Conservation (phyloP, 495 filamentous ascomycete species). For the Trichoderma gamsii region DNA sequence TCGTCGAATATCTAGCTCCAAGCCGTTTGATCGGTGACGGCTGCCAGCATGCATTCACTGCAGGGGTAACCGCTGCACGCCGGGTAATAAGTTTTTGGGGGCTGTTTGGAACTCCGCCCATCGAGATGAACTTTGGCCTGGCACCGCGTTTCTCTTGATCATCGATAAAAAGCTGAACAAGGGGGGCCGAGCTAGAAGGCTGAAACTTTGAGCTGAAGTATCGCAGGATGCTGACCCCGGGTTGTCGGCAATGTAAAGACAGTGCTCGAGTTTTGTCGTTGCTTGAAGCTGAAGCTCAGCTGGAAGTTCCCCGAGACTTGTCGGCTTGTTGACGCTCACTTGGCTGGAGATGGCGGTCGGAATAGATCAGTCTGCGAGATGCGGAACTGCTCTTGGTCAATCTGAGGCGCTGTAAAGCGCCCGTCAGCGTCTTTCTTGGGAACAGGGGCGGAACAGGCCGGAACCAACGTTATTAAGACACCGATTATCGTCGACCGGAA, state of each 20-base stretch:
- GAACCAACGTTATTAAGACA: background rate
- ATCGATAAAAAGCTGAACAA: background rate
- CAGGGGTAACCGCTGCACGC: slow-evolving; percentile 10
- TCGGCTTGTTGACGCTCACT: background rate
- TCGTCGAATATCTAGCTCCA: background rate
- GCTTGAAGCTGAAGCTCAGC: background rate
- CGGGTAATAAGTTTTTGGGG: slow-evolving; percentile 9
- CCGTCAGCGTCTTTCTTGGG: background rate
- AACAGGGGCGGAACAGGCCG: too few species aligned
- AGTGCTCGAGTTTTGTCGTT: background rate
- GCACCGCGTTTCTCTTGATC: background rate
- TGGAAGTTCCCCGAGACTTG: background rate
- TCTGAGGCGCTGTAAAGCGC: background rate
- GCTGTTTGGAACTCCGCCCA: slow-evolving; percentile 1
- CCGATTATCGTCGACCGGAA: background rate
- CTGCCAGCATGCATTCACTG: slow-evolving; percentile 10
- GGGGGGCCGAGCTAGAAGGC: background rate
- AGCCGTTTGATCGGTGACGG: slow-evolving; percentile 11
- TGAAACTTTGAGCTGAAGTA: background rate
- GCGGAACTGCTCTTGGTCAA: background rate
- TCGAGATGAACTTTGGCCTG: background rate
- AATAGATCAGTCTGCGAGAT: background rate
- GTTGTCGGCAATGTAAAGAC: background rate
- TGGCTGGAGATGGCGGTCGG: background rate
- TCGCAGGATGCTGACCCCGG: background rate